A percentile compares a stretch with the other conserved stretches of the same genome.
Evolutionary conservation across 2,329 filamentous ascomycete genomes (phyloP).

Genomic region (Aspergillus amoenus): DNA sequence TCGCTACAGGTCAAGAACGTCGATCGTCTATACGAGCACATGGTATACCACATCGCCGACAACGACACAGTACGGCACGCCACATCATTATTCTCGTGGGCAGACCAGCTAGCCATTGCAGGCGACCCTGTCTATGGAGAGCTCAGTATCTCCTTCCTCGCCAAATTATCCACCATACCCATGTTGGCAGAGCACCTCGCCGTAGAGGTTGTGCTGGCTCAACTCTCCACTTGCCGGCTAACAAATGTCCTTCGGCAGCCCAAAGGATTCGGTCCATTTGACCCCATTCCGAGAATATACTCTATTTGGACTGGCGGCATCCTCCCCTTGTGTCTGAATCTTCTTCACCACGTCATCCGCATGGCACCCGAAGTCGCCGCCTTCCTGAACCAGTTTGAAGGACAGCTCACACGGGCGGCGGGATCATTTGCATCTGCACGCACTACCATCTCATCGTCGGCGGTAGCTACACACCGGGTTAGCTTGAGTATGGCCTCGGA

Average conservation of each 20-base stretch:
- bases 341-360: slow-evolving; percentile 76
- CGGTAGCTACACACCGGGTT: slow-evolving; percentile 58
- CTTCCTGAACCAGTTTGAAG: slow-evolving; percentile 86
- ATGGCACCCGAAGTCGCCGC: slow-evolving; percentile 80
- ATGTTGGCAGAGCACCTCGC: slow-evolving; percentile 85
- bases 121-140: slow-evolving; percentile 91
- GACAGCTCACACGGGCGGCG: slow-evolving; percentile 70
- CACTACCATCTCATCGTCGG: slow-evolving; percentile 44
- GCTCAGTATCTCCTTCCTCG: slow-evolving; percentile 81
- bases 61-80: slow-evolving; percentile 75
- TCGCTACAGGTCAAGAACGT: slow-evolving; percentile 76
- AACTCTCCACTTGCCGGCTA: slow-evolving; percentile 75
- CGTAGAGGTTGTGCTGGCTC: slow-evolving; percentile 77
- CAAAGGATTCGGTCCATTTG: slow-evolving; percentile 74
- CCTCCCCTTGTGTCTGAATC: slow-evolving; percentile 82
- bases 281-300: slow-evolving; percentile 74
- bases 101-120: slow-evolving; percentile 74
- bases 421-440: slow-evolving; percentile 62
- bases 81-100: slow-evolving; percentile 88
- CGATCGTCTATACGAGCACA: slow-evolving; percentile 67
- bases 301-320: slow-evolving; percentile 87
- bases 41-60: slow-evolving; percentile 66
- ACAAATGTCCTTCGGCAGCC: slow-evolving; percentile 70
- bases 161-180: slow-evolving; percentile 80
- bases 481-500: slow-evolving; percentile 74